Conservation (phyloP, 1,284 basidiomycete species). For the Xerocomus nothofagi region DNA sequence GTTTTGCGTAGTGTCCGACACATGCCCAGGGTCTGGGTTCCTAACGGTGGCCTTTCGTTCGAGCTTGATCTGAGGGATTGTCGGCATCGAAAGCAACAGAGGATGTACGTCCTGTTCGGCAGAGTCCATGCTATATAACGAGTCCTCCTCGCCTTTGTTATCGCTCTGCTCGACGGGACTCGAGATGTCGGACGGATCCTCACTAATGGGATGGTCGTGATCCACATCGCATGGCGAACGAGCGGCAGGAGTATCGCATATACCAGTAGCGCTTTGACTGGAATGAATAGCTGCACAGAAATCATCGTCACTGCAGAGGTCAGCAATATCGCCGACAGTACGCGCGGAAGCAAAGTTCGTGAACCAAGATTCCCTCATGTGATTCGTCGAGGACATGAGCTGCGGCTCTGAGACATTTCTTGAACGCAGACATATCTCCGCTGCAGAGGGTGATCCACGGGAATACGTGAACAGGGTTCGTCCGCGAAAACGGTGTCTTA, state of each 20-base stretch:
- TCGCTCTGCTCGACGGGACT: not conserved
- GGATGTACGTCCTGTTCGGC: constrained; percentile 27
- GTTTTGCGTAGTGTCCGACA: not conserved
- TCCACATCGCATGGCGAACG: not conserved
- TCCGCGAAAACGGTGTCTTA: constrained; percentile 1
- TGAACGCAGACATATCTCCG: not conserved
- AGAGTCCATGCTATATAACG: constrained; percentile 31
- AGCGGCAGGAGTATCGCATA: not conserved
- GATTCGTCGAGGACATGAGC: constrained; percentile 19
- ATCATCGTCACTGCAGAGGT: constrained; percentile 4
- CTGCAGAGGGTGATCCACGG: not conserved
- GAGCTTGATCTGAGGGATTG: constrained; percentile 30
- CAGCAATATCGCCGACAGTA: constrained; percentile 17
- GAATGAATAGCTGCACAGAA: not conserved
- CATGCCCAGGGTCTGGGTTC: constrained; percentile 4
- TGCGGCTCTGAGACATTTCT: constrained; percentile 30
- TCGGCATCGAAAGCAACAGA: constrained; percentile 30
- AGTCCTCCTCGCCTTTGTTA: constrained; percentile 16
- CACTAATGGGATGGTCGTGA: not conserved
- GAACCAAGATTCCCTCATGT: constrained; percentile 21
- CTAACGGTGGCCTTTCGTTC: constrained; percentile 31
- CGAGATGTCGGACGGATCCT: not conserved
- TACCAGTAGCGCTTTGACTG: not conserved
- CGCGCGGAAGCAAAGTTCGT: constrained; percentile 8
- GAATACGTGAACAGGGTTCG: constrained; percentile 1